Base-by-base conservation (phyloP, 495 filamentous ascomycete genomes). In the Aspergillus sclerotiicarbonarius region DNA sequence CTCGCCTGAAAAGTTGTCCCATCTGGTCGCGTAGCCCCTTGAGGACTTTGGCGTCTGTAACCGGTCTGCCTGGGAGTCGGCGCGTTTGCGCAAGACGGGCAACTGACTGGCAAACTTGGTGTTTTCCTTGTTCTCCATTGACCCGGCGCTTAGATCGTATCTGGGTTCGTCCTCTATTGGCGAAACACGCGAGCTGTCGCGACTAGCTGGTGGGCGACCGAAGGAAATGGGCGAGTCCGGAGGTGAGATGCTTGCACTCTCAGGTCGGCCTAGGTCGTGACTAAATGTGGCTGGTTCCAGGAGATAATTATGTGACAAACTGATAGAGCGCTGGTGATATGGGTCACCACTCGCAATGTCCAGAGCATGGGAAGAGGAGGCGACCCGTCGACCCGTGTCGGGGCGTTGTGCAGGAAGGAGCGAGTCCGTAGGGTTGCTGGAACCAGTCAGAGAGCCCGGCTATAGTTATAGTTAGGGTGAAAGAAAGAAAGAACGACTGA, bases 1-100 rank as follows among this genome's bases (percentile, higher is more conserved):
- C 48, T 81, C 80, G 7, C 75, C 76, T 1, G 81, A 79, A 57
- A 74, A 80, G 41, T 73, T 71, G 67, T 83, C 77, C 80, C 77
- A 80, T 59, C 68, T 66, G 5, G 76, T 75, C 47, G 57, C 41
- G 45, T 63, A 35, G 13, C 5, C 48, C 50, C 13, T 69, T 37
- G 49, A 66, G 29, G 56, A 44, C 49, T 66, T 59, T 29, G 43
- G 9, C 16, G 50, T 39, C 33, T 39, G 61, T 19, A 16, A n/a
- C 32, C 29, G 37, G 8, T 53, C 59, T 8, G 55, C n/a, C 8
- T 53, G 53, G 13, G 58, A 58, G 20, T 48, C 51, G 16, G 46
- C 52, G 13, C 56, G 56, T 39, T 66, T 64, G 47, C 66, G 59
- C 55, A 61, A 29, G 33, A 65, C 51, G 0, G 66, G 66, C 29